Conservation (phyloP, 2,329 filamentous ascomycete species). For the Monosporascus sp. region DNA sequence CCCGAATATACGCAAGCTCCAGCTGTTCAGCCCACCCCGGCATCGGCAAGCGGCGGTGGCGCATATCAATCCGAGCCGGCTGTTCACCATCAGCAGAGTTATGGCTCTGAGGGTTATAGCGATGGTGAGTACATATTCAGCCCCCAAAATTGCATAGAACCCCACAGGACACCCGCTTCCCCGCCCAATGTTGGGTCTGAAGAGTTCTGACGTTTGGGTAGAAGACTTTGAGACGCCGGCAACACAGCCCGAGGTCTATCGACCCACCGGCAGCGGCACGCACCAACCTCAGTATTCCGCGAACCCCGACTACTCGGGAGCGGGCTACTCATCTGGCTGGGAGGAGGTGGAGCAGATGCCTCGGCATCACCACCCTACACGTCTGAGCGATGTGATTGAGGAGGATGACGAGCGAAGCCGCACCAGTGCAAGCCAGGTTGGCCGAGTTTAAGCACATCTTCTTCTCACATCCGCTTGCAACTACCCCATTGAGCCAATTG, state of each 20-base stretch:
- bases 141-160: conserved; percentile 56
- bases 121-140: conserved; percentile 66
- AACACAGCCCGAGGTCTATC: conserved; percentile 30
- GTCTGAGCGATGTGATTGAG: conserved; percentile 82
- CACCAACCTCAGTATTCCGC: conserved; percentile 30
- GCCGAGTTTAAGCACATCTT: conserved; percentile 31
- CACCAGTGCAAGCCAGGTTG: conserved; percentile 62
- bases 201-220: conserved; percentile 46
- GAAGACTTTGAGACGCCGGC: conserved; percentile 54
- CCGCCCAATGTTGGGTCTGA: conserved; percentile 40
- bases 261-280: conserved; percentile 23
- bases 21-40: conserved; percentile 34
- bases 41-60: conserved; percentile 31
- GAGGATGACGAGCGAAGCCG: conserved; percentile 78
- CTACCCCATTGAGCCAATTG: background rate
- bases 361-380: conserved; percentile 79
- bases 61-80: conserved; percentile 36
- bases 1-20: conserved; percentile 36
- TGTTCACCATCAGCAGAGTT: conserved; percentile 41
- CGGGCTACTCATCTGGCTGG: conserved; percentile 67
- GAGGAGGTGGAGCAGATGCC: conserved; percentile 54
- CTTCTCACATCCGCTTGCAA: background rate
- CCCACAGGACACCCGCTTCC: conserved; percentile 53
- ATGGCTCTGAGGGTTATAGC: conserved; percentile 57
- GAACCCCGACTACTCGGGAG: conserved; percentile 58